Conservation (phyloP, 352 stramenopile genomes). For the Globisporangium cederbergense region DNA sequence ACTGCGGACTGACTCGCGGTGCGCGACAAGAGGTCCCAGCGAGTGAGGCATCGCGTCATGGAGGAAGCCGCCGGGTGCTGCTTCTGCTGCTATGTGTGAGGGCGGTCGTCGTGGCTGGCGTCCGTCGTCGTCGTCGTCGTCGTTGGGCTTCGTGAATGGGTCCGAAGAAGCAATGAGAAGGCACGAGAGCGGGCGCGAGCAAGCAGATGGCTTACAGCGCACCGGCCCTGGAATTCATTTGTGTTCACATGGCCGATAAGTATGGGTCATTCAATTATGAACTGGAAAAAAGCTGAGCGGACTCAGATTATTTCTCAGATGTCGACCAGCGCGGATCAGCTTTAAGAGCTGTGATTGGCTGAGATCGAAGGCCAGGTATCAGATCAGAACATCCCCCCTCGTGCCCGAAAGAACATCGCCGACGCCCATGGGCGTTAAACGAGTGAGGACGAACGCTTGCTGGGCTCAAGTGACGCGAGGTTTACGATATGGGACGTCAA, state of each 20-base stretch:
- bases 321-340: neutral
- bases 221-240: constrained; percentile 7
- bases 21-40: neutral
- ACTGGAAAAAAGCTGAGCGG: too few relatives aligned
- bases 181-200: neutral
- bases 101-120: neutral
- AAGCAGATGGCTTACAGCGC: neutral
- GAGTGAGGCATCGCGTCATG: constrained; percentile 1
- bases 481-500: too few relatives aligned
- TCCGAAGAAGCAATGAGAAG: constrained; percentile 10
- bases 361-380: neutral
- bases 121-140: neutral
- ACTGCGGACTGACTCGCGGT: constrained; percentile 4
- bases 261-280: too few relatives aligned
- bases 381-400: neutral
- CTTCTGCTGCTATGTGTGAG: neutral
- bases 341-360: neutral
- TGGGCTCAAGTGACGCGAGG: too few relatives aligned
- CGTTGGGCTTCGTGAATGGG: neutral
- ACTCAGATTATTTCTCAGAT: neutral
- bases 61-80: neutral
- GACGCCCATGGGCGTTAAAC: neutral
- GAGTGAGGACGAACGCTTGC: neutral
- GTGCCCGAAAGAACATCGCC: neutral
- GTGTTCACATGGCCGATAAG: constrained; percentile 4